Evolutionary conservation across 108 stramenopile species (phyloP), one percentile per base, ranked within the genome.

Genomic region (Fragilaria radians): DNA sequence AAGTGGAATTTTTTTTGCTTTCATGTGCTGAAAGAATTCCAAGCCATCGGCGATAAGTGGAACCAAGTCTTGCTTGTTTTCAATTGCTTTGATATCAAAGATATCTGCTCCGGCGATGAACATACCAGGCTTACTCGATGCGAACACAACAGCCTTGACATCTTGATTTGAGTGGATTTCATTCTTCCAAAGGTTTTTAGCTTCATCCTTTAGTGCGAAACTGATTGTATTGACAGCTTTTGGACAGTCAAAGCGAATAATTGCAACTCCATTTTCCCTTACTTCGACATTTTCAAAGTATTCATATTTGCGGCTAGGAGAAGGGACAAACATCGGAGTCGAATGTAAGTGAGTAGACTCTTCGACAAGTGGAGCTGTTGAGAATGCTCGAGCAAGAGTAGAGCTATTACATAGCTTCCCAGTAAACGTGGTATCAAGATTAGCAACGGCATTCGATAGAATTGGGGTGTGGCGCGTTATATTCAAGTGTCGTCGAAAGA

Each of bases 31-130:
- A 70, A 95, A 91, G 52, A 94, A 87, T 9, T 83, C 62, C 54
- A 88, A 54, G 45, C 87, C 78, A 61, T 82, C 81, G 66, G 83
- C 86, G 66, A 94, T 93, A n/a, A 91, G 52, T 17, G 82, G 85
- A 29, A 89, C 68, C 9, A 92, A 48, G 32, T 74, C 66, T 58
- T 77, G 64, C 61, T 97, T 96, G 70, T 97, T 80, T 59, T 91
- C 77, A 22, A 92, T 66, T 28, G 75, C 48, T 70, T 93, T 74
- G 32, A 96, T 79, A 61, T 91, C 88, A 63, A 82, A 83, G 73
- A 99, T 99, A 68, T 99, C 99, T 3, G 99, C 99, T 22, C 99
- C 99, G 27, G 97, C 99, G 71, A 99, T 97, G 73, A 97, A 99
- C 73, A 91, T 94, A 65, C 86, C 89, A 5, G 89, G 83, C 65